Conservation (phyloP, 2,329 filamentous ascomycete species). For the Clarireedia homoeocarpa region DNA sequence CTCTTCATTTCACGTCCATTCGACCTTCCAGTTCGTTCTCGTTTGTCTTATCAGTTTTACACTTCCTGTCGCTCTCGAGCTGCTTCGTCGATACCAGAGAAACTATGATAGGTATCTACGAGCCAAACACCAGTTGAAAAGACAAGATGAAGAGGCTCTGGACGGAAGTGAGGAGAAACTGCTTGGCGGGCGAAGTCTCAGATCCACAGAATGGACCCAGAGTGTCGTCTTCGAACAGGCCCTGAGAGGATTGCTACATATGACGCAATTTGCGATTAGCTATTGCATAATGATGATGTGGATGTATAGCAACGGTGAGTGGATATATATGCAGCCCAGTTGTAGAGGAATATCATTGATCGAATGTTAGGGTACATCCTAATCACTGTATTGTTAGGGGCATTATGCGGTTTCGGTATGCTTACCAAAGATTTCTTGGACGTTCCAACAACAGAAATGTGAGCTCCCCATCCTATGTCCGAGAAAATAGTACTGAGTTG, state of each 20-base stretch:
- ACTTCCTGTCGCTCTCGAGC: conserved; percentile 19
- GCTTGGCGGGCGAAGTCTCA: neutral
- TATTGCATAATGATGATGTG: conserved; percentile 19
- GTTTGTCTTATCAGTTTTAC: conserved; percentile 18
- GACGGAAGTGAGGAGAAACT: conserved; percentile 18
- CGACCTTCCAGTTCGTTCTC: conserved; percentile 17
- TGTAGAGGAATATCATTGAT: neutral
- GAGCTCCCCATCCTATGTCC: neutral
- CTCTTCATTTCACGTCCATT: conserved; percentile 16
- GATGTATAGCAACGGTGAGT: conserved; percentile 22
- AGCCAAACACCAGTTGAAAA: neutral
- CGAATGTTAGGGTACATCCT: conserved; percentile 19
- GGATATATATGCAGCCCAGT: neutral
- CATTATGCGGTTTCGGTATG: conserved; percentile 18
- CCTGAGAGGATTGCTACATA: conserved; percentile 14
- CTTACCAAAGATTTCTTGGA: conserved; percentile 17
- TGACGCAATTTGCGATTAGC: conserved; percentile 16
- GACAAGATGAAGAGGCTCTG: neutral
- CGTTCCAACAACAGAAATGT: neutral
- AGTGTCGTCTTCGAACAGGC: conserved; percentile 13
- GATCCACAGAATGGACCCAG: neutral
- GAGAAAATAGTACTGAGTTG: no score
- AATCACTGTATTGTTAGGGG: conserved; percentile 17
- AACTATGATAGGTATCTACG: conserved; percentile 16
- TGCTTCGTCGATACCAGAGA: conserved; percentile 17